phyloP scores from a whole-genome alignment of 2,329 filamentous ascomycete genomes.

The Monosporascus sp. region DNA sequence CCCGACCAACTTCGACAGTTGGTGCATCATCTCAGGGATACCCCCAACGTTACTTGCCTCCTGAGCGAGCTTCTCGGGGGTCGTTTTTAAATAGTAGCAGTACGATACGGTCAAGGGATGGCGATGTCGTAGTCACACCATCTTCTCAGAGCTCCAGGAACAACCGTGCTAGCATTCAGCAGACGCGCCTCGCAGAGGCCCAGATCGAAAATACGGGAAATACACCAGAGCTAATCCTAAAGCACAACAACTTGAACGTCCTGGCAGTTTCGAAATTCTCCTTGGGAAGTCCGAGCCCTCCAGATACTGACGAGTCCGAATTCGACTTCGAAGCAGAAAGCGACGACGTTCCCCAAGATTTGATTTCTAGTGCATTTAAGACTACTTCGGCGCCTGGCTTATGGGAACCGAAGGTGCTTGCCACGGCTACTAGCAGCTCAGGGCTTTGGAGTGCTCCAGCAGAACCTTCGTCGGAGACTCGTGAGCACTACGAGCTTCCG shows the following conservation, averaged over 20 bases:
- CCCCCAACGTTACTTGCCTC: constrained; percentile 27
- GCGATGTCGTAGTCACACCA: constrained; percentile 18
- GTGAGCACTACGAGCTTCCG: constrained; percentile 18
- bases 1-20: constrained; percentile 26
- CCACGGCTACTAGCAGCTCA: constrained; percentile 2
- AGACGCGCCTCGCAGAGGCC: constrained; percentile 39
- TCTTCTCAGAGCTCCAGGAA: constrained; percentile 23
- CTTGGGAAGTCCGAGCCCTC: constrained; percentile 49
- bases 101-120: constrained; percentile 19
- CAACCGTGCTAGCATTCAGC: constrained; percentile 34
- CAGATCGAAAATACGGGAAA: constrained; percentile 40
- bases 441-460: constrained; percentile 18
- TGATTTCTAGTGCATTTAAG: not conserved
- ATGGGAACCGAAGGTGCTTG: constrained; percentile 15
- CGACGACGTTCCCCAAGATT: not conserved
- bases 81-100: constrained; percentile 30
- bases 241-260: constrained; percentile 34
- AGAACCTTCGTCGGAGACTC: not conserved
- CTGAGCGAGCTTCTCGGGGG: constrained; percentile 34
- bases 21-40: constrained; percentile 13
- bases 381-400: constrained; percentile 8
- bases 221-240: constrained; percentile 31
- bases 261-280: constrained; percentile 33
- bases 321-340: constrained; percentile 25
- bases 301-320: constrained; percentile 46